phyloP scores from a whole-genome alignment of 108 stramenopile genomes.

The Discostella pseudostelligera region DNA sequence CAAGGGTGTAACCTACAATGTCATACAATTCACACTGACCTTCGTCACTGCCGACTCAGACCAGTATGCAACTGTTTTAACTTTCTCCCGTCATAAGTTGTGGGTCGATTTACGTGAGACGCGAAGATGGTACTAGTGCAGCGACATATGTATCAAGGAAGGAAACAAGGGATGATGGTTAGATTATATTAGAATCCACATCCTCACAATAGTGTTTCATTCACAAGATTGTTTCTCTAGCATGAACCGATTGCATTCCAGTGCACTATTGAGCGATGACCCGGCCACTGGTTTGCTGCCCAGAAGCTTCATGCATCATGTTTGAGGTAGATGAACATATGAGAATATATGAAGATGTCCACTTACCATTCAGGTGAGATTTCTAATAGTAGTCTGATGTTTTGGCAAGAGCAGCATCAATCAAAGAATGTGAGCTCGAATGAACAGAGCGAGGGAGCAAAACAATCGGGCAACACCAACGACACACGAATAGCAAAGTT shows the following conservation, averaged over 20 bases:
- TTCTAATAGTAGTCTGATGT: no score
- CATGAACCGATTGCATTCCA: slow-evolving; percentile 51
- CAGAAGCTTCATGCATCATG: slow-evolving; percentile 42
- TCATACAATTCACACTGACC: neutral
- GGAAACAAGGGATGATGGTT: slow-evolving; percentile 13
- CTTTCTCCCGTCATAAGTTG: no score
- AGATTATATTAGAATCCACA: neutral
- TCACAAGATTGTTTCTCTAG: slow-evolving; percentile 31
- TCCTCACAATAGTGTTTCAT: slow-evolving; percentile 12
- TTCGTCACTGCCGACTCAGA: neutral
- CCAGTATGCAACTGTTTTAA: no score
- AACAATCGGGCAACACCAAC: no score
- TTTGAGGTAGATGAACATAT: neutral
- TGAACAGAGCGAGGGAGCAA: neutral
- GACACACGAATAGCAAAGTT: no score
- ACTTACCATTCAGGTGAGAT: slow-evolving; percentile 1
- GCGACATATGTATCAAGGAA: slow-evolving; percentile 20
- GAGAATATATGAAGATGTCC: neutral
- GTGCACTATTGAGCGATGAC: slow-evolving; percentile 53
- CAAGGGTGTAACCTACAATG: neutral
- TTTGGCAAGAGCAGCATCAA: no score
- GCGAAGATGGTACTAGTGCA: neutral
- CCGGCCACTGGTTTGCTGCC: slow-evolving; percentile 53
- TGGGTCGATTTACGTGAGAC: neutral
- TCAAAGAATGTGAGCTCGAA: no score